Evolutionary conservation across 345 rosid species (phyloP).

Genomic region (Isatis tinctoria): DNA sequence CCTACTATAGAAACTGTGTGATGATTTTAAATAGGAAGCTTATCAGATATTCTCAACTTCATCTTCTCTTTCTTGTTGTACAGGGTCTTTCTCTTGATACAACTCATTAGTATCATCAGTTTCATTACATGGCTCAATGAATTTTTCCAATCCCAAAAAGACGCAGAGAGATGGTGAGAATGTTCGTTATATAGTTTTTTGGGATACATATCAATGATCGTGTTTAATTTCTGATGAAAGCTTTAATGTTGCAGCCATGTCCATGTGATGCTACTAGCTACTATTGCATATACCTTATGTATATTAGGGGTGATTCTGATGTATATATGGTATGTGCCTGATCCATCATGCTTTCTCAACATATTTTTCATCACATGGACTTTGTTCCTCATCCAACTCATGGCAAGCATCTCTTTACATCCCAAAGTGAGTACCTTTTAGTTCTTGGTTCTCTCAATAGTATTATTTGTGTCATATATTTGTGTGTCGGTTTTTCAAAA

Average conservation of each 20-base stretch:
- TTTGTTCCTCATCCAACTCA: constrained; percentile 83
- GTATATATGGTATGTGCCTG: constrained; percentile 98
- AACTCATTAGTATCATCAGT: constrained; percentile 80
- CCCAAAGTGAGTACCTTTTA: constrained; percentile 48
- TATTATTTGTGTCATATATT: background rate
- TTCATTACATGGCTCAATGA: constrained; percentile 84
- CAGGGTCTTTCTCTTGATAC: constrained; percentile 95
- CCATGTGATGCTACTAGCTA: constrained; percentile 69
- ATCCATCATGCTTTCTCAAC: constrained; percentile 82
- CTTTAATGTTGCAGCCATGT: constrained; percentile 51
- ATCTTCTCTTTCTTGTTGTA: constrained; percentile 12
- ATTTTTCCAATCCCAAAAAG: constrained; percentile 57
- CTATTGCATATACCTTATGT: constrained; percentile 64
- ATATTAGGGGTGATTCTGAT: constrained; percentile 75
- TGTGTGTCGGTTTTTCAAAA: too few species aligned
- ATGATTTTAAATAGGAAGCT: constrained; percentile 21
- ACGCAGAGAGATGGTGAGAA: constrained; percentile 68
- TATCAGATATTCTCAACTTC: background rate
- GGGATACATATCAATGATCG: background rate
- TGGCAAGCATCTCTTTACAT: constrained; percentile 86
- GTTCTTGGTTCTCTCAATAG: background rate
- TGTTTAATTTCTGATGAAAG: background rate
- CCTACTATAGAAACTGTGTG: background rate
- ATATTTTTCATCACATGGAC: constrained; percentile 94
- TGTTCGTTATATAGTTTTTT: background rate